Base-by-base conservation (phyloP, 371 early-diverging fungal species). In the Mucor irregularis region DNA sequence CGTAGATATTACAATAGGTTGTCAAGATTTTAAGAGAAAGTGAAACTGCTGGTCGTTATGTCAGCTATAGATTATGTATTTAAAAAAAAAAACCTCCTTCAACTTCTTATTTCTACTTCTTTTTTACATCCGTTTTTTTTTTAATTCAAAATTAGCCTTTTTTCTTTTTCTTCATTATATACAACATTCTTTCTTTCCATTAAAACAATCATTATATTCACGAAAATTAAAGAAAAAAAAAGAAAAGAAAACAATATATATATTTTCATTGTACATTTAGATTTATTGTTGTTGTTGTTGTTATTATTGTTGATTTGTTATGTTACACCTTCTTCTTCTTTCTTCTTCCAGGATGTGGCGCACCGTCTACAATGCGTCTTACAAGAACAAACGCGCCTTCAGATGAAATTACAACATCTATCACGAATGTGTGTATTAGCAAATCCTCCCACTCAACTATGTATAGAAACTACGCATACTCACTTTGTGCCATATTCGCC, bases 41-140 rank as follows among this genome's bases (percentile, higher is more conserved):
- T 71, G 98, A 99, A 76, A 99, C 99, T 33, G 98, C 98, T 45
- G 99, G 99, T 61, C 89, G 95, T 62, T 94, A 93, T 66, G 85
- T 97, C 61, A 94, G 93, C 66, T 96, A 96, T 79, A 88, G 96
- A 48, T 77, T 95, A 29, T 91, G 91, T 78, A 84, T 90, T 65
- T 91, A 88, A 80, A 53, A 33, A 34, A 48, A 21, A 31, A 33
- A 11, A n/a, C 3, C 8, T 38, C 19, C 19, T 38, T 38, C n/a
- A n/a, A n/a, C n/a, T 30, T 38, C 19, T 38, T 38, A 38, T 38
- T 5, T 38, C n/a, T 38, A 38, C 7, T 9, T 38, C 9, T 38
- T 13, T n/a, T 35, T n/a, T n/a, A n/a, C n/a, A n/a, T n/a, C n/a
- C n/a, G n/a, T n/a, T n/a, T 35, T 35, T 35, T 35, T 35, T 35